Percentiles rank a stretch among this genome's conserved stretches.
These are phyloP conservation scores for Pluteus cervinus DNA, from an alignment of 768 basidiomycete species.

Conservation along the genomic window DNA sequence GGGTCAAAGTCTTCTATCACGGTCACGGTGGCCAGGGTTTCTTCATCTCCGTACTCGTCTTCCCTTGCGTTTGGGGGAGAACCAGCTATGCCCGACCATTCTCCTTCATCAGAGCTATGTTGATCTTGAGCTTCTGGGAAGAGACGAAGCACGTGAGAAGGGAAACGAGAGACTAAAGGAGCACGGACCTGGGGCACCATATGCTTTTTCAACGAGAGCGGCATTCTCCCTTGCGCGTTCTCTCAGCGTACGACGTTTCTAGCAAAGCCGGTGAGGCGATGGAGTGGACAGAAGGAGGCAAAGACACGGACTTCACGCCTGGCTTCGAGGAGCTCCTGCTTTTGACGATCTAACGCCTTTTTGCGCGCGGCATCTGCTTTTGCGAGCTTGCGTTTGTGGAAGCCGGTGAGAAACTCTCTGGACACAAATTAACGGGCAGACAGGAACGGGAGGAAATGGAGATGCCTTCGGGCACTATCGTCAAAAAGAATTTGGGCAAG, in stretches of 20 bases:
- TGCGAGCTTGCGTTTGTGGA: conserved; percentile 86
- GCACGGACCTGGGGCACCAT: conserved; percentile 43
- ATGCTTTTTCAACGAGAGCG: conserved; percentile 69
- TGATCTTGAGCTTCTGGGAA: conserved; percentile 12
- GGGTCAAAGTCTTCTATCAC: conserved; percentile 91
- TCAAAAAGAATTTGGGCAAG: conserved; percentile 83
- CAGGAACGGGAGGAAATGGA: conserved; percentile 7
- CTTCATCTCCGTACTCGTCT: conserved; percentile 77
- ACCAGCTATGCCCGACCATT: conserved; percentile 40
- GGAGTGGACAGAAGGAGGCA: conserved; percentile 9
- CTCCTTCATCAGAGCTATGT: conserved; percentile 39
- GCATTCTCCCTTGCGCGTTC: conserved; percentile 78
- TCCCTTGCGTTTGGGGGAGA: conserved; percentile 36
- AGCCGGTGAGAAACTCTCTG: conserved; percentile 90
- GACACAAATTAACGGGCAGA: conserved; percentile 11
- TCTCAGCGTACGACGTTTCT: conserved; percentile 76
- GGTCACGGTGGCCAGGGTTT: conserved; percentile 83
- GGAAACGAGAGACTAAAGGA: conserved; percentile 1
- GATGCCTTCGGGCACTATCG: conserved; percentile 74
- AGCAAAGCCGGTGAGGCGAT: conserved; percentile 11
- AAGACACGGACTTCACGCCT: conserved; percentile 60
- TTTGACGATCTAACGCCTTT: conserved; percentile 72
- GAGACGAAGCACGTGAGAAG: conserved; percentile 8
- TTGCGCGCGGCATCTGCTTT: conserved; percentile 72
- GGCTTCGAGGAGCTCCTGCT: conserved; percentile 66